phyloP scores from a whole-genome alignment of 805 yeast genomes.

The Vanderwaltozyma verrucispora region DNA sequence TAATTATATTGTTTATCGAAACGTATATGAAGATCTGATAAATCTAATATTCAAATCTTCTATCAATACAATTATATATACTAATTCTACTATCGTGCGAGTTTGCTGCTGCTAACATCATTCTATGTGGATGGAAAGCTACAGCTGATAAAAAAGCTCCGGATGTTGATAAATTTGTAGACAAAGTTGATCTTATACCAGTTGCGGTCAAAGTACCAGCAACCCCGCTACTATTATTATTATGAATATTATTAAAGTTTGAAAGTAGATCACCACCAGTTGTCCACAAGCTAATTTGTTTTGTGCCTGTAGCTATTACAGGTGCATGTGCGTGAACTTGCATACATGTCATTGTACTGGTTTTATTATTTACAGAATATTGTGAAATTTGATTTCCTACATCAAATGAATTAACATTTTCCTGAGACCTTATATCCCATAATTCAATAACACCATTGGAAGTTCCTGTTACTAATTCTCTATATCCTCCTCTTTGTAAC shows the following conservation, averaged over 20 bases:
- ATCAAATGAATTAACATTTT: slow-evolving; percentile 60
- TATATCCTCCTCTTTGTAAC: slow-evolving; percentile 93
- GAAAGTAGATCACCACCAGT: slow-evolving; percentile 70
- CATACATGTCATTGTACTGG: slow-evolving; percentile 44
- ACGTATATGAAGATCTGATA: too few species aligned
- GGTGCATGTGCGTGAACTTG: slow-evolving; percentile 97
- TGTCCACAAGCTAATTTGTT: slow-evolving; percentile 61
- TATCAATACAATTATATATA: slow-evolving; percentile 40
- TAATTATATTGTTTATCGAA: too few species aligned
- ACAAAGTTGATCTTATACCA: slow-evolving; percentile 20
- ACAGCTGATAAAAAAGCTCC: slow-evolving; percentile 50
- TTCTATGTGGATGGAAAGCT: slow-evolving; percentile 85
- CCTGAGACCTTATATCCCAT: slow-evolving; percentile 79
- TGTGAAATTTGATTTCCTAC: slow-evolving; percentile 26
- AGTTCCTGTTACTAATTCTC: slow-evolving; percentile 80
- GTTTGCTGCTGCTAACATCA: slow-evolving; percentile 83
- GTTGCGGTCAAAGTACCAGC: slow-evolving; percentile 24
- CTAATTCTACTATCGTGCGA: slow-evolving; percentile 65
- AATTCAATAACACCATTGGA: slow-evolving; percentile 73
- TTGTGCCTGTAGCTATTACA: slow-evolving; percentile 78
- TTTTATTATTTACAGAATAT: slow-evolving; percentile 4
- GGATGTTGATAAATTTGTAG: slow-evolving; percentile 20
- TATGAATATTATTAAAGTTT: slow-evolving; percentile 39
- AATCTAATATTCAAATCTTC: slow-evolving; percentile 1
- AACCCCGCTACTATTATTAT: slow-evolving; percentile 24